Conservation (phyloP, 257 asterid species). For the Osmanthus fragrans region DNA sequence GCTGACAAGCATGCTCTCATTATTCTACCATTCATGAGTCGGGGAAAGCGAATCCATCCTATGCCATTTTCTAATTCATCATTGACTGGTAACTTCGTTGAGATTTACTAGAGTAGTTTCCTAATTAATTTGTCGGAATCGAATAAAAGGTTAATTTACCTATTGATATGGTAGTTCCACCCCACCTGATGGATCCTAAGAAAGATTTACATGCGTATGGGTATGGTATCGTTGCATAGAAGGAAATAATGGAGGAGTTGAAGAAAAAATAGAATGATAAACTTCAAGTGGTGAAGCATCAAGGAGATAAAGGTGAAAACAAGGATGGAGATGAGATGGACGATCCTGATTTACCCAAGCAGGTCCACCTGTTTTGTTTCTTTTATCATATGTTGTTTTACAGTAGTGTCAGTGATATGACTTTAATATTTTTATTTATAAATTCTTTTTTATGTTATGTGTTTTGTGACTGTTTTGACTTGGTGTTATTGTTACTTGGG, state of each 20-base stretch:
- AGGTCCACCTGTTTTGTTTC: too few species aligned
- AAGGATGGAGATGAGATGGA: too few species aligned
- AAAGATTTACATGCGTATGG: constrained; percentile 92
- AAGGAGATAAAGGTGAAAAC: too few species aligned
- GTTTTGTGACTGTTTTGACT: constrained; percentile 26
- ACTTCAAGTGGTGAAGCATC: not conserved
- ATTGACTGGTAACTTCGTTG: constrained; percentile 56
- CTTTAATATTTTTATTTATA: too few species aligned
- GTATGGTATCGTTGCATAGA: constrained; percentile 96
- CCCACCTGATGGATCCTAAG: constrained; percentile 96
- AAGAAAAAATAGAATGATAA: too few species aligned
- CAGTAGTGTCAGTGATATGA: too few species aligned
- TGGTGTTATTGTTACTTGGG: constrained; percentile 23
- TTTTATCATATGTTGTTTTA: too few species aligned
- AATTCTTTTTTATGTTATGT: too few species aligned
- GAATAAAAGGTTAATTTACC: constrained; percentile 6
- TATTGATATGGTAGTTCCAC: constrained; percentile 57
- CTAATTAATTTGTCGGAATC: constrained; percentile 4
- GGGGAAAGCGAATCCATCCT: constrained; percentile 52
- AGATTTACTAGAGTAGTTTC: not conserved
- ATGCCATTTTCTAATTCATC: constrained; percentile 67
- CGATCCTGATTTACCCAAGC: too few species aligned
- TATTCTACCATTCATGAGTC: constrained; percentile 23
- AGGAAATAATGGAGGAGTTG: constrained; percentile 30
- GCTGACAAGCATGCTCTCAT: constrained; percentile 48